These are phyloP conservation scores for Alnus glutinosa DNA, from an alignment of 306 rosid species.

Conservation along the genomic window DNA sequence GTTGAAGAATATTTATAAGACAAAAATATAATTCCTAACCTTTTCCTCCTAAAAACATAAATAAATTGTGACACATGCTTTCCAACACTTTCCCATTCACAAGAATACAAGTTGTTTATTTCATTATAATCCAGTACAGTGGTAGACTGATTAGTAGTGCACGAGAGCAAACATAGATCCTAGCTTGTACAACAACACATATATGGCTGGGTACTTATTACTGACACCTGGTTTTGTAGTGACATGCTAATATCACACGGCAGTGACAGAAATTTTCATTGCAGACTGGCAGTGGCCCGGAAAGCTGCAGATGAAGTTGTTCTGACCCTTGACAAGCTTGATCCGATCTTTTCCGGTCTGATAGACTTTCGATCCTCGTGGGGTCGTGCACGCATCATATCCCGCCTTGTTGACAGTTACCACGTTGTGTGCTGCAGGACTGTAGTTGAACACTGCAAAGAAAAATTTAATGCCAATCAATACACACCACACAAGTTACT, in stretches of 20 bases:
- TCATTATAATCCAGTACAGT: no score
- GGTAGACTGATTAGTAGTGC: no score
- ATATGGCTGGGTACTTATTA: no score
- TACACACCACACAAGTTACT: neutral
- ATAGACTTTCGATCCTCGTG: slow-evolving; percentile 42
- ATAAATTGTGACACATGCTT: no score
- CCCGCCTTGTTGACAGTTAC: slow-evolving; percentile 50
- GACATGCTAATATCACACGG: slow-evolving; percentile 2
- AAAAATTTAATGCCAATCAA: neutral
- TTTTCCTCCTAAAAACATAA: no score
- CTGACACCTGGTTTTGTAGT: no score
- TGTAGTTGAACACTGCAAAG: slow-evolving; percentile 53
- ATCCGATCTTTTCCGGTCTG: slow-evolving; percentile 55
- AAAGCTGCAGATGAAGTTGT: slow-evolving; percentile 62
- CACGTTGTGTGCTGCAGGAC: slow-evolving; percentile 44
- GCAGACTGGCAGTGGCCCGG: slow-evolving; percentile 60
- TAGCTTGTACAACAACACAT: no score
- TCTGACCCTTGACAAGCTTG: slow-evolving; percentile 53
- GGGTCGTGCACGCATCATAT: slow-evolving; percentile 44
- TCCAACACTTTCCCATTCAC: no score
- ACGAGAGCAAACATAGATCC: no score
- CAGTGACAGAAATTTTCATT: slow-evolving; percentile 64
- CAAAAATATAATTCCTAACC: no score
- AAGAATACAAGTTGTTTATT: no score
- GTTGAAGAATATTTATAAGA: no score